Percentiles rank a stretch among this genome's conserved stretches.
These are phyloP conservation scores for Apophysomyces trapeziformis DNA, from an alignment of 371 early-diverging fungal genomes.

Conservation along the genomic window DNA sequence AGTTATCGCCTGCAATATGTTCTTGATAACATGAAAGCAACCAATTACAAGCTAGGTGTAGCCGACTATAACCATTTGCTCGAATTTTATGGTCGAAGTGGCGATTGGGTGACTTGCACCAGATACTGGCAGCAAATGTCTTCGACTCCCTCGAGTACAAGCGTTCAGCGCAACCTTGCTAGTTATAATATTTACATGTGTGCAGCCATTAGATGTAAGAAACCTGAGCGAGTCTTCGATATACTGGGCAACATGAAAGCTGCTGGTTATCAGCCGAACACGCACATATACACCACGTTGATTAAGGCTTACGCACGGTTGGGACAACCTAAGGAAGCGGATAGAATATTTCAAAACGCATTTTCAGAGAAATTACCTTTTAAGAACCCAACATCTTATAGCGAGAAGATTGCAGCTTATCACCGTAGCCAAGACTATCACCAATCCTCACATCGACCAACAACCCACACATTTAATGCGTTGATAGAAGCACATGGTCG, in stretches of 20 bases:
- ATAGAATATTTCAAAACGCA: conserved; percentile 31
- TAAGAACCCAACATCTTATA: conserved; percentile 10
- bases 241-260: conserved; percentile 31
- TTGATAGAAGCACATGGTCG: conserved; percentile 50
- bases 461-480: conserved; percentile 37
- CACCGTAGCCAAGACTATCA: conserved; percentile 3
- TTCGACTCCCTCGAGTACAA: conserved; percentile 25
- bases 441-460: conserved; percentile 21
- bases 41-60: conserved; percentile 24
- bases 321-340: conserved; percentile 37
- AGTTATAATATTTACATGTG: conserved; percentile 46
- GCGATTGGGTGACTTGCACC: conserved; percentile 35
- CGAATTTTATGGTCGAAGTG: conserved; percentile 40
- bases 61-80: conserved; percentile 55
- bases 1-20: conserved; percentile 36
- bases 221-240: conserved; percentile 31
- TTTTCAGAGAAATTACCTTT: conserved; percentile 17
- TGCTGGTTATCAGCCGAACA: conserved; percentile 30
- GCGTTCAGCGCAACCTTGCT: not conserved
- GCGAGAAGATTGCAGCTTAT: conserved; percentile 14
- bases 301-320: conserved; percentile 46
- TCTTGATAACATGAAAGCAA: conserved; percentile 30
- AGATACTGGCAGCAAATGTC: conserved; percentile 11
- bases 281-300: conserved; percentile 40
- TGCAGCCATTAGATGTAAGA: conserved; percentile 36